phyloP scores from a whole-genome alignment of 345 rosid genomes.

The Eucalyptus regnans region DNA sequence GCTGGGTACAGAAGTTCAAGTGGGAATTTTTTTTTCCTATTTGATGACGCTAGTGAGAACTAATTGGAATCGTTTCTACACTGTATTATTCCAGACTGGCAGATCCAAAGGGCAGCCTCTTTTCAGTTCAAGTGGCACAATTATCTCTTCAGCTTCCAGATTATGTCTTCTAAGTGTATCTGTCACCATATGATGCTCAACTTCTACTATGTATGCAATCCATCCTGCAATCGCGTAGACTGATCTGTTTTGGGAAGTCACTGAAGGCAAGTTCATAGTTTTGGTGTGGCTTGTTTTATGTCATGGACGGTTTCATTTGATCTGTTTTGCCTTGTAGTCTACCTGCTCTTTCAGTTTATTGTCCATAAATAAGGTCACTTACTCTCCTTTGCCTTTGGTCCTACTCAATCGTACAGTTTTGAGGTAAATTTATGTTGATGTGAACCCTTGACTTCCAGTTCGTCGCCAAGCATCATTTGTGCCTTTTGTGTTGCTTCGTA shows the following conservation, averaged over 20 bases:
- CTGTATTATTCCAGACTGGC: constrained; percentile 26
- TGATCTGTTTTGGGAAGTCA: neutral
- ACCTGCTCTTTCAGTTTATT: neutral
- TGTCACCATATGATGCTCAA: neutral
- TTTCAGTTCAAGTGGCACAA: constrained; percentile 48
- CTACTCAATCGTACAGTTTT: neutral
- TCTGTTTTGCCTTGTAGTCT: neutral
- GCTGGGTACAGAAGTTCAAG: neutral
- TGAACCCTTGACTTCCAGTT: neutral
- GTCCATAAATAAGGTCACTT: neutral
- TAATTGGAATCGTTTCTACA: neutral
- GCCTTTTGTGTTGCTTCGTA: neutral
- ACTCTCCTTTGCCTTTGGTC: neutral
- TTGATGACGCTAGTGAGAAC: neutral
- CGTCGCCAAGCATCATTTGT: neutral
- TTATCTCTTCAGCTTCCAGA: constrained; percentile 53
- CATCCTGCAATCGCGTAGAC: neutral
- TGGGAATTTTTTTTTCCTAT: neutral
- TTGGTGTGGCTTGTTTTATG: neutral
- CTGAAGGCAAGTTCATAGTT: neutral
- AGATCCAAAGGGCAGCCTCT: constrained; percentile 42
- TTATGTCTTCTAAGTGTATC: constrained; percentile 38
- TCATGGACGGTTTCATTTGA: neutral
- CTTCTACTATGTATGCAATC: neutral
- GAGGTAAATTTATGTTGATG: neutral